These are phyloP conservation scores for Hymenoscyphus occultus DNA, from an alignment of 2,329 filamentous ascomycete species.

Conservation along the genomic window DNA sequence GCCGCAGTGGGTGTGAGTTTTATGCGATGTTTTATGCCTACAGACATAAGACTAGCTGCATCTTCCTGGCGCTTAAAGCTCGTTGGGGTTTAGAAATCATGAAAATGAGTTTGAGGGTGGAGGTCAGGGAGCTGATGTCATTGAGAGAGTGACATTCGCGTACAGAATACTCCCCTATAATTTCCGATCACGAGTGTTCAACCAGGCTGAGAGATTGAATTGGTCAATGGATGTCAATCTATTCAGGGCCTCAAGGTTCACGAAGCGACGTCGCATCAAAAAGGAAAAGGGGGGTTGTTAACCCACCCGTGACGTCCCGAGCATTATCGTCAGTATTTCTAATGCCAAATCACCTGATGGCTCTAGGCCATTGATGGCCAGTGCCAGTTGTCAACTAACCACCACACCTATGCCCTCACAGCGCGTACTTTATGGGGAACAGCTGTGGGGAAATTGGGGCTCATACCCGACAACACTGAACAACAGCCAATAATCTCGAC, in stretches of 20 bases:
- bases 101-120: not conserved
- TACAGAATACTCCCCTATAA: constrained; percentile 10
- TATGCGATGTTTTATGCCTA: constrained; percentile 21
- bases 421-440: constrained; percentile 1
- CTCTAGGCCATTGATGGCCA: not conserved
- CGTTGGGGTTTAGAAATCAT: constrained; percentile 12
- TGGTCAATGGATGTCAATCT: not conserved
- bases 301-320: not conserved
- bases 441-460: constrained; percentile 1
- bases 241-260: not conserved
- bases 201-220: constrained; percentile 7
- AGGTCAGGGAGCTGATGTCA: constrained; percentile 12
- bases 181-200: constrained; percentile 14
- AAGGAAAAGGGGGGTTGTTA: not conserved
- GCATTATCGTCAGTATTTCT: not conserved
- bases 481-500: not conserved
- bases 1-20: constrained; percentile 26
- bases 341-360: constrained; percentile 3
- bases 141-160: constrained; percentile 5
- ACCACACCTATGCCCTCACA: not conserved
- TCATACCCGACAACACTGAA: not conserved
- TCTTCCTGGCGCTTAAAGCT: constrained; percentile 30
- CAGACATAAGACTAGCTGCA: constrained; percentile 23
- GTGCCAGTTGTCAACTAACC: constrained; percentile 1
- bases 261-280: not conserved